Conservation (phyloP, 202 grass and related monocot species). For the Schoenoplectus tabernaemontani region DNA sequence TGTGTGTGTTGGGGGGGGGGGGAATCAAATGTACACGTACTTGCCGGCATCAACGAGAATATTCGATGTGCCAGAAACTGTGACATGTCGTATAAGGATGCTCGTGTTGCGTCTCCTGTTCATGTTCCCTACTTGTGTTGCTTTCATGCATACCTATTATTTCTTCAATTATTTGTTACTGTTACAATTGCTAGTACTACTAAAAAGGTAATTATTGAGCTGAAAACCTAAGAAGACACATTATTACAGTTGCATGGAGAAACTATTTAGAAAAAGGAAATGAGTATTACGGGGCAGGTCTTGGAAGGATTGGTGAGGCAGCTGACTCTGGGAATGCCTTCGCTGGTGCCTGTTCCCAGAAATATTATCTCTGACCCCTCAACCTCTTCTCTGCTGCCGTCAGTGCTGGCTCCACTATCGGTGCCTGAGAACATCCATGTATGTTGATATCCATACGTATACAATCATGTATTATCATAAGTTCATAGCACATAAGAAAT, state of each 20-base stretch:
- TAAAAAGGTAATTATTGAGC: neutral
- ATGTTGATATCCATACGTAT: neutral
- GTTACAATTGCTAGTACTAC: neutral
- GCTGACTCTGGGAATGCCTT: constrained; percentile 85
- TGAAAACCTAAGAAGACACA: neutral
- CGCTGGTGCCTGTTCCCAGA: constrained; percentile 87
- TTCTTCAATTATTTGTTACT: neutral
- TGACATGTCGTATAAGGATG: constrained; percentile 59
- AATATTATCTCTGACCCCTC: constrained; percentile 68
- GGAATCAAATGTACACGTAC: constrained; percentile 28
- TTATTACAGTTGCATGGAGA: neutral
- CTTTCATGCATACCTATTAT: constrained; percentile 70
- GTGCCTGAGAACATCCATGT: neutral
- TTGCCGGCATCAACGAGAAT: constrained; percentile 84
- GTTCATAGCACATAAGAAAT: no score
- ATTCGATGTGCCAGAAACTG: constrained; percentile 47
- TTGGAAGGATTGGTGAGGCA: constrained; percentile 71
- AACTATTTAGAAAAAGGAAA: neutral
- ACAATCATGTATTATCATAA: neutral
- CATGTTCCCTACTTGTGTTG: constrained; percentile 41
- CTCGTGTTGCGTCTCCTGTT: constrained; percentile 85
- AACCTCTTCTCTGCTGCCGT: neutral
- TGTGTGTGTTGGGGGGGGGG: no score
- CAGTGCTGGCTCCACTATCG: neutral
- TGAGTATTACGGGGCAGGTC: constrained; percentile 43